Percentiles rank a stretch among this genome's conserved stretches.
Conservation (phyloP, 108 stramenopile genomes). For the Schizochytrium sp. region DNA sequence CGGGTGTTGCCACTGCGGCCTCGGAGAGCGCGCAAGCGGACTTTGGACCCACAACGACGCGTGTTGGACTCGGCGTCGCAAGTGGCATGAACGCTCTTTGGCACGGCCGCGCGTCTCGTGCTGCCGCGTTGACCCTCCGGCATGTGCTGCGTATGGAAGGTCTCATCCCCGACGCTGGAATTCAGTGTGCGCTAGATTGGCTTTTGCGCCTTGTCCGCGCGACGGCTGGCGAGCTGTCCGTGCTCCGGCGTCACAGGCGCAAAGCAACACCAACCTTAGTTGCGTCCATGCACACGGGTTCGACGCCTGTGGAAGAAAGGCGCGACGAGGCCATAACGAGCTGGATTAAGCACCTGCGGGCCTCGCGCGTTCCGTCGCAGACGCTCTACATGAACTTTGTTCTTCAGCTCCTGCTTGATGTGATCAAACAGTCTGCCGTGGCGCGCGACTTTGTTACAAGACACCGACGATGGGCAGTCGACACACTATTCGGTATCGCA, state of each 20-base stretch:
- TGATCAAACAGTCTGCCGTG: not conserved
- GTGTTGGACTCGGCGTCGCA: not conserved
- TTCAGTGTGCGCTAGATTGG: not conserved
- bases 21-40: not conserved
- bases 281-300: not conserved
- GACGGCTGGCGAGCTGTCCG: not conserved
- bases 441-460: not conserved
- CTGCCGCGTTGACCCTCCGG: not conserved
- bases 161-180: not conserved
- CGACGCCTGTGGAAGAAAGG: not conserved
- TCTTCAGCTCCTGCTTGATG: not conserved
- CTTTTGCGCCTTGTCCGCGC: not conserved
- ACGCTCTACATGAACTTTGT: not conserved
- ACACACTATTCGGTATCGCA: not conserved
- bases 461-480: not conserved
- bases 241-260: not conserved
- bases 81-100: not conserved
- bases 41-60: not conserved
- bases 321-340: not conserved
- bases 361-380: not conserved
- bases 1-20: not conserved
- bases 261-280: not conserved
- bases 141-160: not conserved
- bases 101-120: not conserved
- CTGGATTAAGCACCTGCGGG: not conserved